Evolutionary conservation across 805 yeast species (phyloP).

Genomic region (Sugiyamaella chiloensis): DNA sequence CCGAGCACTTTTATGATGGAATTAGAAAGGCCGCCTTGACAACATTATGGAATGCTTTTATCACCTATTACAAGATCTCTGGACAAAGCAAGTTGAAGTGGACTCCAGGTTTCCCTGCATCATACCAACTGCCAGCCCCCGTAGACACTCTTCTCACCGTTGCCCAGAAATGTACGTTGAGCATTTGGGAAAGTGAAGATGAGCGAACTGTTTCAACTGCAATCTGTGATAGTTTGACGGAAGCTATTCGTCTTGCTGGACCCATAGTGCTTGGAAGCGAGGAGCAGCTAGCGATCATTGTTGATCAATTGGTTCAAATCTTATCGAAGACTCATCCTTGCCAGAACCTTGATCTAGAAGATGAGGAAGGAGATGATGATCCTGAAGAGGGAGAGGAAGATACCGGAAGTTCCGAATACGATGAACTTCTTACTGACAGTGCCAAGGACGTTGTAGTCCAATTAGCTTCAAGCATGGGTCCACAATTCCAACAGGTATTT

Average conservation of each 20-base stretch:
- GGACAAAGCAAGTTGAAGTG: constrained; percentile 26
- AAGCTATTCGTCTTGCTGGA: constrained; percentile 67
- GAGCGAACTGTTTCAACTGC: constrained; percentile 79
- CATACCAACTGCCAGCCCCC: constrained; percentile 35
- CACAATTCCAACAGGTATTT: constrained; percentile 73
- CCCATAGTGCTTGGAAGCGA: constrained; percentile 58
- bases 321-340: constrained; percentile 81
- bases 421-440: constrained; percentile 74
- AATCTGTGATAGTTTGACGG: constrained; percentile 69
- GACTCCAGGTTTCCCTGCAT: constrained; percentile 34
- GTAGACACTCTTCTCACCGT: constrained; percentile 59
- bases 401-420: constrained; percentile 42
- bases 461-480: constrained; percentile 71
- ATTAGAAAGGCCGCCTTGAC: constrained; percentile 82
- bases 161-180: constrained; percentile 65
- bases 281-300: constrained; percentile 59
- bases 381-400: constrained; percentile 47
- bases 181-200: constrained; percentile 69
- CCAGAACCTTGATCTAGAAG: constrained; percentile 44
- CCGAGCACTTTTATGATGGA: constrained; percentile 79
- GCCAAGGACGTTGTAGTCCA: constrained; percentile 82
- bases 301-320: constrained; percentile 66
- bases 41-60: constrained; percentile 78
- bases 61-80: constrained; percentile 50
- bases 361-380: constrained; percentile 61